Conservation (phyloP, 2,329 filamentous ascomycete species). For the Cladophialophora immunda region DNA sequence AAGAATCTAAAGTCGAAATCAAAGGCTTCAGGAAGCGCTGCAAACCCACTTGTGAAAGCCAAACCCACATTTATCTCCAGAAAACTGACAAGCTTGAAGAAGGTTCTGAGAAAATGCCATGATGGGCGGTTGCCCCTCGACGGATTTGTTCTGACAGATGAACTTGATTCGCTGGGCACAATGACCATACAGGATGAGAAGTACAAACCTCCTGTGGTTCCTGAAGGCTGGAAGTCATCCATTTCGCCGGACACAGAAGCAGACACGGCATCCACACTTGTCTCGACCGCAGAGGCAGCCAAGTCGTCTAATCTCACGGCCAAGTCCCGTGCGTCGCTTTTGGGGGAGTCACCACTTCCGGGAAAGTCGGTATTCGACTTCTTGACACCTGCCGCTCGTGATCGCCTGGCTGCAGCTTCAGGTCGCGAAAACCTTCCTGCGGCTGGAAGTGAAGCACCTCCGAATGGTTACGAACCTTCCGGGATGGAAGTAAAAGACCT, state of each 20-base stretch:
- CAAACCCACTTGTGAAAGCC: conserved; percentile 70
- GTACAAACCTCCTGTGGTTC: conserved; percentile 55
- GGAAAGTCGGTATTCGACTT: conserved; percentile 97
- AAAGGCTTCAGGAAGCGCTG: conserved; percentile 57
- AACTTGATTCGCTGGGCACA: conserved; percentile 57
- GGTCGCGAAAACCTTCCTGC: conserved; percentile 80
- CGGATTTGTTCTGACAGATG: conserved; percentile 65
- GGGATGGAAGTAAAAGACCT: conserved; percentile 66
- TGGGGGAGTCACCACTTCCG: conserved; percentile 82
- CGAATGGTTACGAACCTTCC: conserved; percentile 68
- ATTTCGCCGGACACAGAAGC: conserved; percentile 47
- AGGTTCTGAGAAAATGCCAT: conserved; percentile 73
- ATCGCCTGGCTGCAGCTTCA: conserved; percentile 77
- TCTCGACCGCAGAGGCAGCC: conserved; percentile 78
- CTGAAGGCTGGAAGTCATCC: conserved; percentile 73
- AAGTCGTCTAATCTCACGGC: conserved; percentile 79
- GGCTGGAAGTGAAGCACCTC: conserved; percentile 75
- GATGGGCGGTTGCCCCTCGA: conserved; percentile 71
- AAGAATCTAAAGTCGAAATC: conserved; percentile 77
- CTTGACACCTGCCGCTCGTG: conserved; percentile 78
- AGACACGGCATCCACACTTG: conserved; percentile 4
- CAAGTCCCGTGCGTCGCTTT: conserved; percentile 76
- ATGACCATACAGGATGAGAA: conserved; percentile 56
- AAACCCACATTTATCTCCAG: conserved; percentile 81
- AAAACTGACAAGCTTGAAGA: conserved; percentile 59